Base-by-base conservation (phyloP, 2,329 filamentous ascomycete genomes). In the Stromatinia cepivora region DNA sequence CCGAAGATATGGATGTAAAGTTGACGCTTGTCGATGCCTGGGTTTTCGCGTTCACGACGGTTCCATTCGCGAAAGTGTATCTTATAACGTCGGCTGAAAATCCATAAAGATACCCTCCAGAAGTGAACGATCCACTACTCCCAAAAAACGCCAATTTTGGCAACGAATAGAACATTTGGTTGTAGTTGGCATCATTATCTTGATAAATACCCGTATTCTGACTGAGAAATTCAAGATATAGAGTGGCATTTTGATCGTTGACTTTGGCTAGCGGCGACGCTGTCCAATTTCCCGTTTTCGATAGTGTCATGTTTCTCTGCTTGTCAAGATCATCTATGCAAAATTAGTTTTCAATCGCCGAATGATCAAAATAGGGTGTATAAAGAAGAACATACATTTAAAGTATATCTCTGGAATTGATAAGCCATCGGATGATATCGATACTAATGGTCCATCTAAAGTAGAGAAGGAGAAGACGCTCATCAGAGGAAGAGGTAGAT, bases 371-470 rank as follows among this genome's bases (percentile, higher is more conserved):
- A 13, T 20, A 17, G 28, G 20, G 13, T 22, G 17, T 22, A n/a
- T 5, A 15, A 22, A 22, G 5, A 4, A 4, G n/a, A 54, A 54
- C 66, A 22, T 64, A 64, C 58, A 25, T 28, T 54, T 64, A 8
- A 64, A 64, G 70, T 86, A 89, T 1, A 88, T 78, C 69, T 86
- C 81, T 0, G 87, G 88, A 4, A 87, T 75, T 66, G 83, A 81
- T 20, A 81, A 76, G 11, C 88, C 88, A 75, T 90, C 86, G 3
- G 78, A 70, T 1, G 87, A 89, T 10, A 89, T 82, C 0, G 87
- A 89, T 0, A 89, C 85, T 0, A 90, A 80, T 17, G 61, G 53
- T 6, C 58, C 58, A 63, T 54, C 48, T 22, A 34, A 20, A 28
- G 48, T 66, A 20, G 39, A 45, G 79, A 75, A 85, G 75, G n/a